Conservation (phyloP, 495 filamentous ascomycete species). For the Aspergillus cristatus region DNA sequence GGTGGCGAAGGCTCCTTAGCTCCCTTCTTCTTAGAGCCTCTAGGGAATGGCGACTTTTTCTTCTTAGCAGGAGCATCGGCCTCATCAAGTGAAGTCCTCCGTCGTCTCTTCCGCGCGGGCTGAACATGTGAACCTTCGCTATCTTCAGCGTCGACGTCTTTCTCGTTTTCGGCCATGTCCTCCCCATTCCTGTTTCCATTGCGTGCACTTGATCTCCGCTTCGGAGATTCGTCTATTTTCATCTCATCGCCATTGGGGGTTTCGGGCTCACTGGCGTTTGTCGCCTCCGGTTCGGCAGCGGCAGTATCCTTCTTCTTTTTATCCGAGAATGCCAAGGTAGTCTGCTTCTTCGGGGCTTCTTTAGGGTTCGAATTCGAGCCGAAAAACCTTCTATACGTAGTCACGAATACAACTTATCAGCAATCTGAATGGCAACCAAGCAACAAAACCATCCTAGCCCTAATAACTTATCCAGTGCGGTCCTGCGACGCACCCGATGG, state of each 20-base stretch:
- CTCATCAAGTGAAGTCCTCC: constrained; percentile 14
- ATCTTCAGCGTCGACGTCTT: constrained; percentile 27
- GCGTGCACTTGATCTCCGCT: constrained; percentile 17
- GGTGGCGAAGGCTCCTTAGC: constrained; percentile 15
- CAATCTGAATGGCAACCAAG: background rate
- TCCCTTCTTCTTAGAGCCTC: constrained; percentile 15
- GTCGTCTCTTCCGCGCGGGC: constrained; percentile 38
- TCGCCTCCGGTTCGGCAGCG: constrained; percentile 10
- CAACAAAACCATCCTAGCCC: background rate
- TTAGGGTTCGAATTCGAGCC: constrained; percentile 27
- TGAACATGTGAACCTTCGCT: constrained; percentile 44
- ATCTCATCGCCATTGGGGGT: no score
- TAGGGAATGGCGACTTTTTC: constrained; percentile 19
- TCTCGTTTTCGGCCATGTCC: constrained; percentile 26
- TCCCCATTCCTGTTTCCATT: background rate
- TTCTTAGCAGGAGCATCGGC: constrained; percentile 7
- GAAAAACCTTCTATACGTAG: constrained; percentile 34
- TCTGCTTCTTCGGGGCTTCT: constrained; percentile 56
- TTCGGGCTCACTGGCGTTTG: no score
- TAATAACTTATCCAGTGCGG: background rate
- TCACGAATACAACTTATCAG: background rate
- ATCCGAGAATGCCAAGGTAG: constrained; percentile 57
- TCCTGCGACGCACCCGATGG: constrained; percentile 62
- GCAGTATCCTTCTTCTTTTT: constrained; percentile 22
- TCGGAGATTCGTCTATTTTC: constrained; percentile 9